Percentiles rank a stretch among this genome's conserved stretches.
These are phyloP conservation scores for Hortiboletus campestris DNA, from an alignment of 768 basidiomycete genomes.

Conservation along the genomic window DNA sequence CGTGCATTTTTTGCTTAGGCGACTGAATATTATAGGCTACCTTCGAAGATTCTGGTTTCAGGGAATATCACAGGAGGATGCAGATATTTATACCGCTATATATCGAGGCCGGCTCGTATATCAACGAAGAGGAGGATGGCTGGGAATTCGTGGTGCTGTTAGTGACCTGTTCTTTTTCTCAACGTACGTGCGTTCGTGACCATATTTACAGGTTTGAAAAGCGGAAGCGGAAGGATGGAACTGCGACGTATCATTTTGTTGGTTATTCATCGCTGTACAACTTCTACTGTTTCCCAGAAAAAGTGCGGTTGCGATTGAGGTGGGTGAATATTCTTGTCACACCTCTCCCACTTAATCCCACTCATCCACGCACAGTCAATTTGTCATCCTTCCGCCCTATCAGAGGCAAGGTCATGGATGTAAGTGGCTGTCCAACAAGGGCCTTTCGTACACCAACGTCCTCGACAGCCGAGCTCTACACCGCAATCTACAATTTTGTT, in stretches of 20 bases:
- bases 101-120: constrained; percentile 94
- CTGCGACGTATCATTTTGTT: constrained; percentile 80
- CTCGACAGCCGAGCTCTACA: constrained; percentile 77
- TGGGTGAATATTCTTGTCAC: constrained; percentile 29
- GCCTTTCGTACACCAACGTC: not conserved
- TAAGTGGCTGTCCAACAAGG: constrained; percentile 37
- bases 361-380: constrained; percentile 62
- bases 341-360: not conserved
- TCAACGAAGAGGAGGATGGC: constrained; percentile 86
- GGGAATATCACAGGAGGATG: constrained; percentile 88
- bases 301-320: constrained; percentile 84
- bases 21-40: constrained; percentile 53
- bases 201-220: constrained; percentile 69
- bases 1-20: not conserved
- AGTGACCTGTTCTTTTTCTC: constrained; percentile 30
- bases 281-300: constrained; percentile 95
- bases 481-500: constrained; percentile 77
- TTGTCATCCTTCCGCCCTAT: constrained; percentile 88
- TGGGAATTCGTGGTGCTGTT: constrained; percentile 94
- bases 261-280: constrained; percentile 95
- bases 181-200: not conserved
- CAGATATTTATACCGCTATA: constrained; percentile 93
- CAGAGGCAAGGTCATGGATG: constrained; percentile 90
- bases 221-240: constrained; percentile 58
- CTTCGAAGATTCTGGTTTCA: constrained; percentile 84